Conservation (phyloP, 108 stramenopile genomes). For the Schizochytrium sp. region DNA sequence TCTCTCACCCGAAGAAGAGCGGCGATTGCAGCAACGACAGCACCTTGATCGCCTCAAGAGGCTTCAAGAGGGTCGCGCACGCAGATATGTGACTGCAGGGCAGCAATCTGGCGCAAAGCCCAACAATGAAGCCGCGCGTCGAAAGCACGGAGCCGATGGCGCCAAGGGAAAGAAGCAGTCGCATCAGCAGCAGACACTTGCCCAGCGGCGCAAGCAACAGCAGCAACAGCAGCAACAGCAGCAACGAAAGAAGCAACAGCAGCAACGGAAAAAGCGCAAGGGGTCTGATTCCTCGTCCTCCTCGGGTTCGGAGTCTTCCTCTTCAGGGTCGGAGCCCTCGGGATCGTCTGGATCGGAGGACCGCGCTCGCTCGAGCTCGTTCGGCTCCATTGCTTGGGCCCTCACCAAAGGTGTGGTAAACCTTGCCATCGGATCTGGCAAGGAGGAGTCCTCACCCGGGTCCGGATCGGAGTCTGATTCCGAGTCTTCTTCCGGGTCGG, state of each 20-base stretch:
- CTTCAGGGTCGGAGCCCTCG: neutral
- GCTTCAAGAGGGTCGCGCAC: too few species aligned
- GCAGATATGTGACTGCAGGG: too few species aligned
- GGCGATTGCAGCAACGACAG: neutral
- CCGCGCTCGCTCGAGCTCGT: neutral
- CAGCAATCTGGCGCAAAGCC: too few species aligned
- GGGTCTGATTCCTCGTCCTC: too few species aligned
- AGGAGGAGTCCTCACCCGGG: neutral
- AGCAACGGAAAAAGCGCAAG: neutral
- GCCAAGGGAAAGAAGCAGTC: too few species aligned
- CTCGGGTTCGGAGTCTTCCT: neutral
- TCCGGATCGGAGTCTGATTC: neutral
- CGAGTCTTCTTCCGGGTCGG: neutral
- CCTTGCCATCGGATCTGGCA: neutral
- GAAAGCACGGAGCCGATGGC: too few species aligned
- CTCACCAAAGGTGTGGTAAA: neutral
- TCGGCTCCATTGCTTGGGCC: neutral
- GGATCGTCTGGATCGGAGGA: neutral
- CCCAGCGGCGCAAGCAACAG: neutral
- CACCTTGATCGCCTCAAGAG: neutral
- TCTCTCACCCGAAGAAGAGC: too few species aligned
- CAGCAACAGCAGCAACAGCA: neutral
- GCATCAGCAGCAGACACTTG: too few species aligned
- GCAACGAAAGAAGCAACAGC: neutral
- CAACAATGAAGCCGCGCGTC: too few species aligned